Conservation (phyloP, 306 rosid species). For the Gastrolobium villosum region DNA sequence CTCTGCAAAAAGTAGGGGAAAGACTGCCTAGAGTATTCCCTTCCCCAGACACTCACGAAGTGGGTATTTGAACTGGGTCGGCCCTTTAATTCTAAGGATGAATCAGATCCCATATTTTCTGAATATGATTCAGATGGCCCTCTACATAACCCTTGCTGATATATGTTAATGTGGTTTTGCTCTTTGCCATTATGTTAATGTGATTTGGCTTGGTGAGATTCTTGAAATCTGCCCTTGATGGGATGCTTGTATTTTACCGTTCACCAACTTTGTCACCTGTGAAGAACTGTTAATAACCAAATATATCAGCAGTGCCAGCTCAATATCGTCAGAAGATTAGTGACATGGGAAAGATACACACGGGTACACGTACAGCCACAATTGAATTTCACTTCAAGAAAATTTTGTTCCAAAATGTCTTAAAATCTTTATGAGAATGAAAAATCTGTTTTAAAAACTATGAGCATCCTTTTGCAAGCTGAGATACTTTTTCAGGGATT, state of each 20-base stretch:
- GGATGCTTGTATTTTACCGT: not conserved
- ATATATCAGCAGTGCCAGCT: not conserved
- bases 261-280: not conserved
- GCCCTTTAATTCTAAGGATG: slow-evolving; percentile 52
- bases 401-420: not conserved
- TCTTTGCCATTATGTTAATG: not conserved
- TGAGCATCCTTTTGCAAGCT: slow-evolving; percentile 8
- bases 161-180: slow-evolving; percentile 16
- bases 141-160: slow-evolving; percentile 33
- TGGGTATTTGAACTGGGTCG: no score
- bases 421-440: not conserved
- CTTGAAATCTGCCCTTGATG: slow-evolving; percentile 32
- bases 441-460: not conserved
- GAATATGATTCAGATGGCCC: slow-evolving; percentile 55
- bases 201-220: slow-evolving; percentile 33
- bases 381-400: not conserved
- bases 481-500: not conserved
- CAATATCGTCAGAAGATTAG: slow-evolving; percentile 3
- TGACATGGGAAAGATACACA: slow-evolving; percentile 7
- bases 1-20: no score
- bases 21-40: no score
- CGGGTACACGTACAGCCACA: not conserved
- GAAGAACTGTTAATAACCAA: slow-evolving; percentile 18
- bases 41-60: no score
- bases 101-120: slow-evolving; percentile 43